Evolutionary conservation across 805 yeast genomes (phyloP), one percentile per base, ranked within the genome.

Genomic region (Yarrowia hollandica): DNA sequence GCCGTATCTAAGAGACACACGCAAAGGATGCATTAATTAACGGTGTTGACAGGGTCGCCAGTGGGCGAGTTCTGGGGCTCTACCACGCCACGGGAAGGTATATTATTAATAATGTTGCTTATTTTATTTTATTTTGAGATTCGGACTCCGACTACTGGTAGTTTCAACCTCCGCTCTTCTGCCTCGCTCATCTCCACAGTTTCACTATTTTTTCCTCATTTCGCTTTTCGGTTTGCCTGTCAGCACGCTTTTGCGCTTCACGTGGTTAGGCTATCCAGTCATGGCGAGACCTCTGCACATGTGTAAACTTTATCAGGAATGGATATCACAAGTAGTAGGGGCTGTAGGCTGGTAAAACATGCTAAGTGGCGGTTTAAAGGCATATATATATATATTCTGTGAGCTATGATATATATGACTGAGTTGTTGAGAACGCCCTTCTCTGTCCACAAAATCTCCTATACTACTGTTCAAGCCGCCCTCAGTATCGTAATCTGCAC

Each of bases 241-340:
- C 52, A 44, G 52, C 52, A 28, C 35, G 52, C 52, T 35, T 25
- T 44, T 44, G 52, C 52, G 52, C 34, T 44, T 44, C 52, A 44
- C 52, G 52, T 44, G 52, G 52, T 28, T 44, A 28, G 25, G 23
- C 35, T 28, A 44, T 44, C 52, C 52, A 44, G 11, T 44, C 52
- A 44, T 44, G 52, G 52, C 25, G 35, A 35, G 35, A 33, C 19
- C 52, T 44, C 52, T 44, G 52, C 52, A 44, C 52, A 44, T 44
- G 52, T 44, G 52, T 44, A 25, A 44, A 44, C 52, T 10, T 30
- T 44, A 44, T 44, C 52, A 44, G 12, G 12, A 30, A 30, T 15
- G 34, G 28, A 10, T 10, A 25, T 6, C 9, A 25, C 6, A 6
- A 25, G 28, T 7, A 10, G 10, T 10, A 7, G 28, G 28, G 28